These are phyloP conservation scores for Rhytidiadelphus loreus DNA, from an alignment of 225 moss, liverwort and hornwort genomes.

Conservation along the genomic window DNA sequence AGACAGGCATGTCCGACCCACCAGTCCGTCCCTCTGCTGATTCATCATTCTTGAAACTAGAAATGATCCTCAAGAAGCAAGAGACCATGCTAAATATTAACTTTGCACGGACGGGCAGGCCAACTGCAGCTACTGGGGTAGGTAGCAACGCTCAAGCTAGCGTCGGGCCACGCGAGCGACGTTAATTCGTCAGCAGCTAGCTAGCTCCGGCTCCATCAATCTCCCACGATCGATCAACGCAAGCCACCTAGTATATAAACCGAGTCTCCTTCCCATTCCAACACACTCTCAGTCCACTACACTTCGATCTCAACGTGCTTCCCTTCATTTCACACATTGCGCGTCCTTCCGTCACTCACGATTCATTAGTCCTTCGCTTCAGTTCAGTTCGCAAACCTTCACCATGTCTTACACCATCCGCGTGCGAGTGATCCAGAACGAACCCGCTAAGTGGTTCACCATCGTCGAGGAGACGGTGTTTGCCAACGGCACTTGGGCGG, in stretches of 20 bases:
- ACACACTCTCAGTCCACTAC: background rate
- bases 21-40: too few relatives aligned
- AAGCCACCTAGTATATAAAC: background rate
- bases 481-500: background rate
- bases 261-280: background rate
- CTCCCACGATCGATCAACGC: background rate
- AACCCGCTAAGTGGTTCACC: background rate
- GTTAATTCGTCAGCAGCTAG: too few relatives aligned
- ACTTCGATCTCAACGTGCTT: background rate
- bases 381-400: background rate
- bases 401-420: background rate
- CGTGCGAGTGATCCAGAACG: background rate
- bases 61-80: too few relatives aligned
- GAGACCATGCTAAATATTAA: too few relatives aligned
- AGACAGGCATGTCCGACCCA: too few relatives aligned
- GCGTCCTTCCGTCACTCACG: background rate
- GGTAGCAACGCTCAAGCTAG: background rate
- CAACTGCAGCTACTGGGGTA: background rate
- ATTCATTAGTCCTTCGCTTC: background rate
- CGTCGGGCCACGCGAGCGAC: background rate
- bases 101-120: background rate
- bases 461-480: background rate
- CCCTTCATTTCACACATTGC: background rate
- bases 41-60: background rate
- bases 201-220: too few relatives aligned